phyloP scores from a whole-genome alignment of 176 grass and related monocot species.

The Guadua angustifolia region DNA sequence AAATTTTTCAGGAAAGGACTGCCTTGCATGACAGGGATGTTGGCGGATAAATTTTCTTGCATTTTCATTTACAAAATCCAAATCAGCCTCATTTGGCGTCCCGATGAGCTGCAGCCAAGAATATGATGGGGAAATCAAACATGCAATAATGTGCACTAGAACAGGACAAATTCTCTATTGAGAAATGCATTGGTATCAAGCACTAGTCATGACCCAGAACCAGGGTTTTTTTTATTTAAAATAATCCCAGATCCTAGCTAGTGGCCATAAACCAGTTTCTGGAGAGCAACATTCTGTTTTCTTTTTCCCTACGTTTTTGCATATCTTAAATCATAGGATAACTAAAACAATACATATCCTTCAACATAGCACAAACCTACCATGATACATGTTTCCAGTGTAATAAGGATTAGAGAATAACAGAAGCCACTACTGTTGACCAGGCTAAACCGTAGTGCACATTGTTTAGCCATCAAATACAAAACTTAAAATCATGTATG shows the following conservation, averaged over 20 bases:
- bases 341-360: neutral
- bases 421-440: neutral
- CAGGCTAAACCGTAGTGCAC: neutral
- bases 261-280: slow-evolving; percentile 9
- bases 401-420: neutral
- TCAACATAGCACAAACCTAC: neutral
- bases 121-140: slow-evolving; percentile 16
- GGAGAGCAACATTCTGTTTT: neutral
- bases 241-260: neutral
- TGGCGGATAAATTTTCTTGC: slow-evolving; percentile 96
- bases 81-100: slow-evolving; percentile 83
- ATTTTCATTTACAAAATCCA: slow-evolving; percentile 97
- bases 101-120: slow-evolving; percentile 74
- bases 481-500: neutral
- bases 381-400: neutral
- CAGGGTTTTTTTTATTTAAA: neutral
- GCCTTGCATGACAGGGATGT: slow-evolving; percentile 72
- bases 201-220: neutral
- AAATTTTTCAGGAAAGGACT: slow-evolving; percentile 90
- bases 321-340: slow-evolving; percentile 25
- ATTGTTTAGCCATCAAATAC: neutral
- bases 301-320: neutral
- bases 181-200: slow-evolving; percentile 15
- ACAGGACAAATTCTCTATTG: slow-evolving; percentile 19
- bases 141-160: slow-evolving; percentile 10